These are phyloP conservation scores for Capsella bursapastoris DNA, from an alignment of 345 rosid genomes.

Conservation along the genomic window DNA sequence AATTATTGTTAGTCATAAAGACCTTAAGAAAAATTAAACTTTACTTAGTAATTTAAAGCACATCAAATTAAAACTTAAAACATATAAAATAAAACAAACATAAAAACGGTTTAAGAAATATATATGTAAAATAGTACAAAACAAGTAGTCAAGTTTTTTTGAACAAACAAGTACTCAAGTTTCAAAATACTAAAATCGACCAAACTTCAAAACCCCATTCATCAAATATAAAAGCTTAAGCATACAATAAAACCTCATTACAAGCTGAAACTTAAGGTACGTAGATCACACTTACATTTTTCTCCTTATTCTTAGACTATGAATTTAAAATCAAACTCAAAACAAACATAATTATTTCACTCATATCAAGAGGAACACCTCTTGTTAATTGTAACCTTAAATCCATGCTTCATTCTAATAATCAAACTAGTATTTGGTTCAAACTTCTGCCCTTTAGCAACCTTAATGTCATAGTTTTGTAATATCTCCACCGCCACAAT, in stretches of 20 bases:
- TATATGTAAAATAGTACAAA: too few species aligned
- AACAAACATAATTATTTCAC: not conserved
- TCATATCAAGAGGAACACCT: not conserved
- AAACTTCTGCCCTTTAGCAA: not conserved
- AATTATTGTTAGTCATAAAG: too few species aligned
- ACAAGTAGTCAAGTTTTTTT: too few species aligned
- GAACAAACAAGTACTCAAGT: too few species aligned
- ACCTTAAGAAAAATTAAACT: too few species aligned
- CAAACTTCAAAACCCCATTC: not conserved
- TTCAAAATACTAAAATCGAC: too few species aligned
- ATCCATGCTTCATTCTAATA: constrained; percentile 3
- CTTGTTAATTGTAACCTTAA: constrained; percentile 12
- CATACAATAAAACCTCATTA: not conserved
- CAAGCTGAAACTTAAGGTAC: not conserved
- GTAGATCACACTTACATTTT: not conserved
- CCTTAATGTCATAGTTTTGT: not conserved
- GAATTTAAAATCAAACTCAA: too few species aligned
- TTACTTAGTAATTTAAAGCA: too few species aligned
- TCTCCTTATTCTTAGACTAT: too few species aligned
- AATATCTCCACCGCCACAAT: not conserved
- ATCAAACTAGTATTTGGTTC: not conserved
- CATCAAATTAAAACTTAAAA: too few species aligned
- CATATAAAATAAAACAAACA: too few species aligned
- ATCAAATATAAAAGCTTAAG: not conserved
- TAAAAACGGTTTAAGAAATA: too few species aligned